Evolutionary conservation across 192 early-diverging fungal genomes (phyloP).

Genomic region (Fimicolochytrium jonesii): DNA sequence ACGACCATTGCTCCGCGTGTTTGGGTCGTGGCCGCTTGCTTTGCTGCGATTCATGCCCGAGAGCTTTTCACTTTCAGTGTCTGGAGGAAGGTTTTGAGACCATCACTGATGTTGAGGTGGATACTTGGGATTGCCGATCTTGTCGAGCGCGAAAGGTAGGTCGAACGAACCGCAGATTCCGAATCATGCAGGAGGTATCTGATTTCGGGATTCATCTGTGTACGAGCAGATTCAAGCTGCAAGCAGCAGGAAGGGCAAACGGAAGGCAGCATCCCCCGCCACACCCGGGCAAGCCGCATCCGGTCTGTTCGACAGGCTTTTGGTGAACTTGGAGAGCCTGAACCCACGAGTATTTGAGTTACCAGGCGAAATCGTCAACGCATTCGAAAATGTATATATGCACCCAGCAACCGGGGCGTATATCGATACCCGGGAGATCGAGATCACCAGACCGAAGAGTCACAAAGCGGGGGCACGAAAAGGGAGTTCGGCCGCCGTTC

Average conservation of each 20-base stretch:
- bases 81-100: conserved; percentile 41
- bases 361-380: conserved; percentile 24
- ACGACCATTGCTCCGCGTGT: conserved; percentile 54
- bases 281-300: not conserved
- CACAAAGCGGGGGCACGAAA: not conserved
- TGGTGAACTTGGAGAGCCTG: conserved; percentile 24
- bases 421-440: conserved; percentile 39
- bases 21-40: conserved; percentile 41
- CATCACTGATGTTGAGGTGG: conserved; percentile 21
- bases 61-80: conserved; percentile 51
- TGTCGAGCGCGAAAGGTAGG: conserved; percentile 34
- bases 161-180: no score
- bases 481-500: not conserved
- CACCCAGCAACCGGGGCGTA: conserved; percentile 48
- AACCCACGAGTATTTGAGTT: conserved; percentile 47
- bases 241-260: not conserved
- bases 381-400: conserved; percentile 25
- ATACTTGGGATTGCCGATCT: conserved; percentile 42
- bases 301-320: conserved; percentile 25
- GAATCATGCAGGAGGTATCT: no score
- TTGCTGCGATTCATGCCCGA: conserved; percentile 54
- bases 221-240: no score
- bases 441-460: conserved; percentile 21
- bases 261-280: not conserved
- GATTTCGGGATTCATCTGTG: not conserved